A percentile compares a stretch with the other conserved stretches of the same genome.
These are phyloP conservation scores for Hyaloscypha variabilis DNA, from an alignment of 495 filamentous ascomycete genomes.

Conservation along the genomic window DNA sequence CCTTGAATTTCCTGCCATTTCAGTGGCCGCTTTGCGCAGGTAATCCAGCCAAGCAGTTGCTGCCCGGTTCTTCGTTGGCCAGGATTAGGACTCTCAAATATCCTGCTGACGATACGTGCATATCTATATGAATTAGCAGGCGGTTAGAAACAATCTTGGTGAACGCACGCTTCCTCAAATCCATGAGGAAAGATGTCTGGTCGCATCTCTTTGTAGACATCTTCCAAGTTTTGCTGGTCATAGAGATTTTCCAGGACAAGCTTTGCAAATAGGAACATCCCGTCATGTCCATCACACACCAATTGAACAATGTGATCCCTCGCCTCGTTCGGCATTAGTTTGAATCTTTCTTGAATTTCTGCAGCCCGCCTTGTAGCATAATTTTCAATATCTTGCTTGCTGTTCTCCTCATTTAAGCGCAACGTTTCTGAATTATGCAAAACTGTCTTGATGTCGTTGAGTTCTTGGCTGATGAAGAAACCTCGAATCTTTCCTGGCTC, in stretches of 20 bases:
- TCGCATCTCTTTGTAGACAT: conserved; percentile 38
- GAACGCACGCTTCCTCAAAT: conserved; percentile 42
- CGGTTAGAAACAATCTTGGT: not conserved
- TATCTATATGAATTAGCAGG: conserved; percentile 35
- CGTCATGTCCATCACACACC: conserved; percentile 30
- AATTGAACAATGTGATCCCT: not conserved
- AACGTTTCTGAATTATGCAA: conserved; percentile 32
- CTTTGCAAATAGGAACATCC: conserved; percentile 51
- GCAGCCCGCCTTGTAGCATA: conserved; percentile 28
- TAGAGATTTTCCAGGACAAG: conserved; percentile 47
- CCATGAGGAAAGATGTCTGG: conserved; percentile 36
- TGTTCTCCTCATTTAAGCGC: conserved; percentile 30
- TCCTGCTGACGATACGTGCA: conserved; percentile 39
- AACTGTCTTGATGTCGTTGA: conserved; percentile 34
- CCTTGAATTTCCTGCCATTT: conserved; percentile 51
- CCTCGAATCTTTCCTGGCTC: conserved; percentile 36
- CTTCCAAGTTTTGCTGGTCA: conserved; percentile 32
- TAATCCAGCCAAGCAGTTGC: conserved; percentile 45
- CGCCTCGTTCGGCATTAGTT: conserved; percentile 9
- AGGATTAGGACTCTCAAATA: conserved; percentile 29
- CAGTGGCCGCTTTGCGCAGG: conserved; percentile 45
- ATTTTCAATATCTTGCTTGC: conserved; percentile 32
- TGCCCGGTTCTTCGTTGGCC: conserved; percentile 34
- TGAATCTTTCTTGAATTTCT: conserved; percentile 34
- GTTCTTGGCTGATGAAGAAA: conserved; percentile 43